Base-by-base conservation (phyloP, 768 basidiomycete species). In the Russula sp. region DNA sequence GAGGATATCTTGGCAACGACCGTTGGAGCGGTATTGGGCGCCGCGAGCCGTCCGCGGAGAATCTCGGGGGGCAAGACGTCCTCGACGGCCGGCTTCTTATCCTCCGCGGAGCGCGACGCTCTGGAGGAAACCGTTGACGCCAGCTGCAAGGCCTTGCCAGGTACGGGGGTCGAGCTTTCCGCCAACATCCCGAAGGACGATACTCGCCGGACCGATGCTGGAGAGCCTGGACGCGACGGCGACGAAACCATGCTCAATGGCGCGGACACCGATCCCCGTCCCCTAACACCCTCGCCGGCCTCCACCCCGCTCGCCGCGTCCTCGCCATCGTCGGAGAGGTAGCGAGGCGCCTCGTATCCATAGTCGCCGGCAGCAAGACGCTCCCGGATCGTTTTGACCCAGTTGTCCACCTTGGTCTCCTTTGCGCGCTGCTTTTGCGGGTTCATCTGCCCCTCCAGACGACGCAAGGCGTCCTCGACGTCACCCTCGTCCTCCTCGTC, bases 371-470 rank as follows among this genome's bases (percentile, higher is more conserved):
- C 80, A 8, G 78, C 80, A 73, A 88, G 76, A 34, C 90, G 80
- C 55, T 86, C 81, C 68, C 83, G 84, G 39, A 92, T 86, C 11
- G 81, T 82, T 65, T 82, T 81, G 53, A 92, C 84, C 91, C 91
- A 93, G 3, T 84, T 84, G 70, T 93, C 86, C 4, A 94, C 89
- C 71, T 92, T 91, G 53, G 79, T 79, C 40, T 81, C 82, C 69
- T 87, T 91, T 67, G 85, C 88, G 66, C 83, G 78, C 71, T 88
- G 83, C 70, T 82, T 81, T 63, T 84, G 77, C 0, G 82, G 82
- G 71, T 92, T 91, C 58, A 94, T 89, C 71, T 92, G 85, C 0
- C 93, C 94, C 73, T 96, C 93, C 44, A 97, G 80, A 13, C 88
- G 78, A 27, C 82, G 78, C 65, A 97, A 72, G 18, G 94, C 93